These are phyloP conservation scores for Fusarium virguliforme DNA, from an alignment of 2,329 filamentous ascomycete genomes.

Conservation along the genomic window DNA sequence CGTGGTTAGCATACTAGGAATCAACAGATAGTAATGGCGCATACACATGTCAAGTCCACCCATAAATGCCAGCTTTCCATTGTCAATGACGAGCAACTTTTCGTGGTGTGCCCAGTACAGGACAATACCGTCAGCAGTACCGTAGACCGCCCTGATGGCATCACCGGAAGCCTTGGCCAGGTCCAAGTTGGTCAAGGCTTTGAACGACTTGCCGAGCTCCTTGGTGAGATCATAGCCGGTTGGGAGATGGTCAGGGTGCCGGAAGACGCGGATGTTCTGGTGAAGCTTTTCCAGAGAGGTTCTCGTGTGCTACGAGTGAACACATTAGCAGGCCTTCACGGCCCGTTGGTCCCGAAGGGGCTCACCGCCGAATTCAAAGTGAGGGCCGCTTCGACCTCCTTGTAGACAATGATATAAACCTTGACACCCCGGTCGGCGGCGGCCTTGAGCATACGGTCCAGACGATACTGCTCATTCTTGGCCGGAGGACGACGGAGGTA, in stretches of 20 bases:
- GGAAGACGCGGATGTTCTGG: conserved; percentile 88
- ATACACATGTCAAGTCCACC: conserved; percentile 87
- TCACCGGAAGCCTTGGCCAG: conserved; percentile 79
- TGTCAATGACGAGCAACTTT: conserved; percentile 88
- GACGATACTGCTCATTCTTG: conserved; percentile 84
- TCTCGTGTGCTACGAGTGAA: conserved; percentile 78
- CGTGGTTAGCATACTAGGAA: conserved; percentile 43
- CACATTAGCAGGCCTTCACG: conserved; percentile 35
- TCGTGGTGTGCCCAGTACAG: conserved; percentile 96
- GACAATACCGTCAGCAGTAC: conserved; percentile 84
- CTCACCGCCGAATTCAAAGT: conserved; percentile 68
- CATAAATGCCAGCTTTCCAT: conserved; percentile 84
- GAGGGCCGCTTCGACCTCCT: conserved; percentile 87
- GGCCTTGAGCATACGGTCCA: conserved; percentile 86
- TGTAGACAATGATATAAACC: conserved; percentile 91
- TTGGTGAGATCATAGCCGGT: conserved; percentile 78
- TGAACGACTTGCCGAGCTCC: conserved; percentile 76
- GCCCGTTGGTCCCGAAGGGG: conserved; percentile 41
- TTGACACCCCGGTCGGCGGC: conserved; percentile 89
- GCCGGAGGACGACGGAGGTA: conserved; percentile 88
- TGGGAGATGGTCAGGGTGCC: conserved; percentile 90
- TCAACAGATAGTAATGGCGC: conserved; percentile 23
- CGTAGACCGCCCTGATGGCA: conserved; percentile 84
- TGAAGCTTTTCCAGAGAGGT: conserved; percentile 83
- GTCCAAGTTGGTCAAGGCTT: conserved; percentile 66